Base-by-base conservation (phyloP, 176 grass and related monocot genomes). In the Zizania latifolia region DNA sequence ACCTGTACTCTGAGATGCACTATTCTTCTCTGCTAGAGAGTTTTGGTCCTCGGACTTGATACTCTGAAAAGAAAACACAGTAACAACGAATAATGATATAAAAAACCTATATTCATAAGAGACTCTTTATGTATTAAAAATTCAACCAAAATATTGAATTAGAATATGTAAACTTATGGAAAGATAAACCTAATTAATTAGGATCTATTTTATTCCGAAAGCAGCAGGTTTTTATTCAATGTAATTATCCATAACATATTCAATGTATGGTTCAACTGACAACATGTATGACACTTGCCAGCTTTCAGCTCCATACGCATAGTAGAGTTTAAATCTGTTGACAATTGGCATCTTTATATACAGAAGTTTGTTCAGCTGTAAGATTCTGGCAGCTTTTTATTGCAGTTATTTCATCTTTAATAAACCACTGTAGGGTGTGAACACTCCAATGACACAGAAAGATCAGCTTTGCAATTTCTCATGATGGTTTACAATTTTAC, bases 41-140 rank as follows among this genome's bases (percentile, higher is more conserved):
- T 58, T 70, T 70, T 57, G 29, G 8, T 34, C 76, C 50, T 83
- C 50, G 8, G 85, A 63, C 37, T 81, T 71, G 37, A 58, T 76
- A 86, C 62, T 81, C 95, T 94, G 74, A 24, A 84, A 26, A 32
- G 57, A 31, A 71, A 74, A 51, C 50, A 67, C 14, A 62, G 14
- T 27, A 29, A 22, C 23, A 55, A 69, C 62, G 17, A 74, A 73
- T 68, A 79, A 59, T 10, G 64, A 65, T 57, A 77, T 55, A 30
- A 82, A 67, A 79, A 85, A 36, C n/a, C 19, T 39, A 33, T 28
- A 54, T 40, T 54, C 15, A 69, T 75, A 69, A 43, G 58, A 38
- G 50, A 81, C 9, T 45, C 3, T n/a, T n/a, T n/a, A n/a, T n/a
- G n/a, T 46, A 8, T 46, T 46, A 78, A 78, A 13, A 78, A 66